phyloP scores from a whole-genome alignment of 2,329 filamentous ascomycete genomes.

The Grosmannia huntii region DNA sequence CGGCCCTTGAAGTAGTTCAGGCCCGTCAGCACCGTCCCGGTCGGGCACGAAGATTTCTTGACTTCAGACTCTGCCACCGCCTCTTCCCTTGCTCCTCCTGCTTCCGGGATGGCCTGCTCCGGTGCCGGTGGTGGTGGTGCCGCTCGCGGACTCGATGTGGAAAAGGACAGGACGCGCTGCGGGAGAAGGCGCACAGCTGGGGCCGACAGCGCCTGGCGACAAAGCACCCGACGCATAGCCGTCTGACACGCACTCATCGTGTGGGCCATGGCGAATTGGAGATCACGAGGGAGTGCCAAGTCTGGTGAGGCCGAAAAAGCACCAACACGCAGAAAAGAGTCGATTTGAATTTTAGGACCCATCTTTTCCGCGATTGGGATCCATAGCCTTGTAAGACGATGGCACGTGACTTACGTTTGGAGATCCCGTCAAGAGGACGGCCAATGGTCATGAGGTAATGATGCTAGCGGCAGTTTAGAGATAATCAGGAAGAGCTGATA shows the following conservation, averaged over 20 bases:
- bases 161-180: constrained; percentile 23
- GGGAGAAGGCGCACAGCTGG: constrained; percentile 9
- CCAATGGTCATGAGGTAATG: neutral
- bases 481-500: neutral
- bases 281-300: neutral
- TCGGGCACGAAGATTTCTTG: constrained; percentile 3
- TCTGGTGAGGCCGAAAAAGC: neutral
- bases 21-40: constrained; percentile 56
- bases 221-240: constrained; percentile 36
- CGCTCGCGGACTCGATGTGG: constrained; percentile 15
- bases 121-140: constrained; percentile 4
- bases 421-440: neutral
- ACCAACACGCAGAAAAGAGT: neutral
- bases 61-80: constrained; percentile 14
- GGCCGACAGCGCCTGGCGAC: constrained; percentile 17
- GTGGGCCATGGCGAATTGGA: neutral
- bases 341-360: constrained; percentile 1
- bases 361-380: neutral
- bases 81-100: neutral
- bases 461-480: neutral
- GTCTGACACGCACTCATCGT: constrained; percentile 29
- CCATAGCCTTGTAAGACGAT: neutral
- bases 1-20: constrained; percentile 67
- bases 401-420: neutral
- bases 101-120: neutral